phyloP scores from a whole-genome alignment of 495 filamentous ascomycete species.

The Penicillium atrosanguineum region DNA sequence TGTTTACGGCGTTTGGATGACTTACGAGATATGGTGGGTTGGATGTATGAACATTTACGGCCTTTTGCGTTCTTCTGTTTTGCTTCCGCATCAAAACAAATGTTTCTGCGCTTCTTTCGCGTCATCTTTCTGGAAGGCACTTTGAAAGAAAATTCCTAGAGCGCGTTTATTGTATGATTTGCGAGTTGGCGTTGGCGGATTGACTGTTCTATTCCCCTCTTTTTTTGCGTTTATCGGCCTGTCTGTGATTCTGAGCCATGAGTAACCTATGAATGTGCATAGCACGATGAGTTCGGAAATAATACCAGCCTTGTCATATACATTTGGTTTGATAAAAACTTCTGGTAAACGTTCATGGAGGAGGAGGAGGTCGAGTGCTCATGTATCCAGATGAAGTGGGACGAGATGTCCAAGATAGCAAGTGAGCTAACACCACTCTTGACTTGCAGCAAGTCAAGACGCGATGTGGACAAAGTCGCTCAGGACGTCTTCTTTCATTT shows the following conservation, averaged over 20 bases:
- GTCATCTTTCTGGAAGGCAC: slow-evolving; percentile 34
- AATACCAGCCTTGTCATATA: slow-evolving; percentile 8
- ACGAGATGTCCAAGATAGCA: background rate
- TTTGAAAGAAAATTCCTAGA: slow-evolving; percentile 43
- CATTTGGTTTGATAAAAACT: background rate
- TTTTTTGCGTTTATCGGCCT: slow-evolving; percentile 8
- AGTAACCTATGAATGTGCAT: background rate
- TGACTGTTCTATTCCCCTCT: slow-evolving; percentile 20
- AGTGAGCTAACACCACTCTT: background rate
- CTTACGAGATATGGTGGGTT: slow-evolving; percentile 41
- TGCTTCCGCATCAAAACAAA: slow-evolving; percentile 20
- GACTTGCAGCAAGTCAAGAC: background rate
- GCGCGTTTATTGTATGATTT: slow-evolving; percentile 48
- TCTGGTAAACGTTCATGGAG: background rate
- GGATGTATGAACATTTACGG: slow-evolving; percentile 50
- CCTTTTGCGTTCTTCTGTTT: slow-evolving; percentile 16
- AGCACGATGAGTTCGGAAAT: slow-evolving; percentile 10
- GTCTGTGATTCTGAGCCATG: slow-evolving; percentile 1
- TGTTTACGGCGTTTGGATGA: slow-evolving; percentile 44
- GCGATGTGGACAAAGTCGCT: background rate
- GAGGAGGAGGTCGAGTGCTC: background rate
- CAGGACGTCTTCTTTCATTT: background rate
- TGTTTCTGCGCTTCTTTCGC: slow-evolving; percentile 31
- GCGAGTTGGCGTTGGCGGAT: slow-evolving; percentile 32
- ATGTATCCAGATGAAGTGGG: too few species aligned